A percentile compares a stretch with the other conserved stretches of the same genome.
Conservation (phyloP, 495 filamentous ascomycete genomes). For the Talaromyces ruber region DNA sequence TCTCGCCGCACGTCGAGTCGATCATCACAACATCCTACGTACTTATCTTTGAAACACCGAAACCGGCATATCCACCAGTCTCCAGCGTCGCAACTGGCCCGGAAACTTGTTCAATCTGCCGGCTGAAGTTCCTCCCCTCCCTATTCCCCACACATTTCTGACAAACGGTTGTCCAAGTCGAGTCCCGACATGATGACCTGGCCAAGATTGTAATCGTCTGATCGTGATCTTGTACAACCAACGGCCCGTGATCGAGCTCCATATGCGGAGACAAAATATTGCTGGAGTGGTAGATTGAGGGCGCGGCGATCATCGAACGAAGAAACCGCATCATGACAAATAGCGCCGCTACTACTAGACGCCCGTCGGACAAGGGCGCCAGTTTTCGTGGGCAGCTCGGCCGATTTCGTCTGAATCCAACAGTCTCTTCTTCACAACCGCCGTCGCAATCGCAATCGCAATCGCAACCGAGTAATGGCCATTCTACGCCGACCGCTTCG, state of each 20-base stretch:
- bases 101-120: neutral
- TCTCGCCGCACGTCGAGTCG: neutral
- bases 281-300: neutral
- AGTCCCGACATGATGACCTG: neutral
- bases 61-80: neutral
- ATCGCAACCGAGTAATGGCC: neutral
- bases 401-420: slow-evolving; percentile 28
- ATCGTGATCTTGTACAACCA: neutral
- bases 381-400: slow-evolving; percentile 37
- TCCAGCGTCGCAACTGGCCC: neutral
- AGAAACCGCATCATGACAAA: neutral
- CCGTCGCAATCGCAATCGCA: slow-evolving; percentile 1
- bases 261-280: neutral
- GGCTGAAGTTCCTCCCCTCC: neutral
- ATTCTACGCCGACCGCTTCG: neutral
- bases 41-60: neutral
- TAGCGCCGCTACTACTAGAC: neutral
- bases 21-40: neutral
- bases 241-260: neutral
- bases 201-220: neutral
- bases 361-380: neutral
- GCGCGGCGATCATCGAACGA: neutral
- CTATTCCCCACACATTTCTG: neutral
- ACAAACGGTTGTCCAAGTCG: neutral
- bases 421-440: slow-evolving; percentile 9